Evolutionary conservation across 257 asterid genomes (phyloP).

Genomic region (Eustoma russellianum): DNA sequence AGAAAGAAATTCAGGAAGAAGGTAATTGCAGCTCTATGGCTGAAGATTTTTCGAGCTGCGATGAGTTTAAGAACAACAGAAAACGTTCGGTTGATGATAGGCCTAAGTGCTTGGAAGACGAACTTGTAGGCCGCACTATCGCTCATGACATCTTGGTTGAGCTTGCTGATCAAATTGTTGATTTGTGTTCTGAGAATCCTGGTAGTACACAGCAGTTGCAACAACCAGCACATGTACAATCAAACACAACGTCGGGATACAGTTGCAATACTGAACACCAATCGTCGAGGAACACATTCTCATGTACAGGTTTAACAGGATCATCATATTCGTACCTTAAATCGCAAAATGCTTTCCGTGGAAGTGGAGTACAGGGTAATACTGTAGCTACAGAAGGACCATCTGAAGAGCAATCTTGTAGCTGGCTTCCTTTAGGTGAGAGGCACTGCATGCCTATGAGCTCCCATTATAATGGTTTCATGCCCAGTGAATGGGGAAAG

Average conservation of each 20-base stretch:
- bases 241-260: conserved; percentile 41
- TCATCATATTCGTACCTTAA: conserved; percentile 54
- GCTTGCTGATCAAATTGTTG: conserved; percentile 57
- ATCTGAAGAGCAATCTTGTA: conserved; percentile 77
- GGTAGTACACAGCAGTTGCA: conserved; percentile 29
- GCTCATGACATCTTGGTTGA: conserved; percentile 58
- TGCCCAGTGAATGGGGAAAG: conserved; percentile 78
- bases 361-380: conserved; percentile 39
- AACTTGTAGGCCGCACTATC: conserved; percentile 37
- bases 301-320: conserved; percentile 34
- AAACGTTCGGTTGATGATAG: conserved; percentile 34
- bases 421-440: conserved; percentile 72
- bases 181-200: conserved; percentile 37
- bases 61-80: conserved; percentile 33
- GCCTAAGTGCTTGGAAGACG: conserved; percentile 32
- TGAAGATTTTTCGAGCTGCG: conserved; percentile 23
- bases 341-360: conserved; percentile 34
- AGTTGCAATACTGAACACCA: conserved; percentile 32
- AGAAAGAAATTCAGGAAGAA: conserved; percentile 42
- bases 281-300: conserved; percentile 35
- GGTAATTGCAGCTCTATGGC: conserved; percentile 37
- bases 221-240: conserved; percentile 26
- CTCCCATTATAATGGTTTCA: conserved; percentile 48
- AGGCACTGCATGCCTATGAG: conserved; percentile 46
- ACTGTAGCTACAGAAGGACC: conserved; percentile 76